Base-by-base conservation (phyloP, 1,284 basidiomycete genomes). In the Irpex sp. region DNA sequence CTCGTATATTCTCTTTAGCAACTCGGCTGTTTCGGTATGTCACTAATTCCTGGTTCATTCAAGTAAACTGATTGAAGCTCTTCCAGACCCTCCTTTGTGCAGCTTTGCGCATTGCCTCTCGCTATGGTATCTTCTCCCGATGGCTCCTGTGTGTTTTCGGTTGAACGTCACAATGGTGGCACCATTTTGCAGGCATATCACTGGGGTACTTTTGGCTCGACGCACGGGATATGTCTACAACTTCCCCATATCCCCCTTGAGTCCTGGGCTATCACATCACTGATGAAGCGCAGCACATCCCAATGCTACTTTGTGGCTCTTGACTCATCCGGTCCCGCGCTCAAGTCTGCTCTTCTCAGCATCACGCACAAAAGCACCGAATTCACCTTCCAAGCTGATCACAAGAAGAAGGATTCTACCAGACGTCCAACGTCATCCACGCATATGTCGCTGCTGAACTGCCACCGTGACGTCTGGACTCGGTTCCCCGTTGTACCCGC, bases 401-500 rank as follows among this genome's bases (percentile, higher is more conserved):
- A 19, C 17, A 13, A n/a, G 11, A 26, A 53, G 5, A 59, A 6
- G 49, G 50, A 37, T 21, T 62, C 59, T 19, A 64, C 49, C 1
- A 37, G 33, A 26, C 31, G 33, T 54, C 17, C 33, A 13, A 35
- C 36, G 39, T 7, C 60, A 11, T 78, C 79, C 0, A 63, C 67
- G 1, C 79, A 84, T 65, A 87, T 86, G 59, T 80, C 75, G 55
- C 71, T 88, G 6, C 71, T 88, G 5, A 83, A 86, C 62, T 86
- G 84, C 59, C 80, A 85, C 61, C 68, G 77, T 0, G 85, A 88
- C n/a, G 81, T 86, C 51, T 88, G 86, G 86, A 83, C 79, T 2
- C 81, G 85, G 2, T 88, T 85, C 67, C 86, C 87, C 0, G 85
- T 88, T 7, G 67, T 84, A 0, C 76, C 86, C 1, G 83, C 84